A percentile compares a stretch with the other conserved stretches of the same genome.
phyloP scores from a whole-genome alignment of 768 basidiomycete species.

The Boletellus sp. region DNA sequence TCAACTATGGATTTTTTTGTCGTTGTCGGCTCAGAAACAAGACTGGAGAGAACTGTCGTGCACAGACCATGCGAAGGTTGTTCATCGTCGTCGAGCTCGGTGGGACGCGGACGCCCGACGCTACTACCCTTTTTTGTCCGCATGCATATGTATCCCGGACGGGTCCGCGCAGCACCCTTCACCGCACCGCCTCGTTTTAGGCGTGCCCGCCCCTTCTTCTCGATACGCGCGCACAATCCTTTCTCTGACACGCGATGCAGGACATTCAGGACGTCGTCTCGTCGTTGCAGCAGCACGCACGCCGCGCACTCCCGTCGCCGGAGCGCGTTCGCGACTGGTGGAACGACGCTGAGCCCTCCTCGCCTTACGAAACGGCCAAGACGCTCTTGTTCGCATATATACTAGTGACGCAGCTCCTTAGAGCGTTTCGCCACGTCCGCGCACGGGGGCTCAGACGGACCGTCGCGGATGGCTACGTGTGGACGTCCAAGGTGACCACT shows the following conservation, averaged over 20 bases:
- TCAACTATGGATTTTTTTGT: constrained; percentile 45
- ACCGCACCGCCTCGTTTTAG: too few relatives aligned
- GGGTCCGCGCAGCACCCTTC: too few relatives aligned
- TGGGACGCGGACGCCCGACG: background rate
- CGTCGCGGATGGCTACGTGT: constrained; percentile 26
- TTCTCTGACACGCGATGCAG: constrained; percentile 6
- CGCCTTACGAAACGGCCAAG: constrained; percentile 29
- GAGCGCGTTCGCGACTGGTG: constrained; percentile 17
- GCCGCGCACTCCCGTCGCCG: background rate
- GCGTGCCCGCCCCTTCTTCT: background rate
- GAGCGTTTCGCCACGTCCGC: constrained; percentile 32
- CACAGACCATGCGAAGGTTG: constrained; percentile 56
- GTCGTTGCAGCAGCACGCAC: constrained; percentile 5
- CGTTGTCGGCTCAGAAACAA: background rate
- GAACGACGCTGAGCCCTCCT: constrained; percentile 8
- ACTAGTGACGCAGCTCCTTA: constrained; percentile 23
- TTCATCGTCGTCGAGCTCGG: constrained; percentile 27
- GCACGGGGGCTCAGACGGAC: constrained; percentile 34
- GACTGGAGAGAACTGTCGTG: background rate
- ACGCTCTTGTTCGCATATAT: constrained; percentile 35
- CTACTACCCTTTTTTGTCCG: too few relatives aligned
- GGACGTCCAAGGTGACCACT: constrained; percentile 22
- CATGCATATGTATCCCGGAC: too few relatives aligned
- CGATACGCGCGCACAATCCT: too few relatives aligned
- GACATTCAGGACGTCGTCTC: constrained; percentile 1